A percentile compares a stretch with the other conserved stretches of the same genome.
These are phyloP conservation scores for Leccinum variicolor DNA, from an alignment of 768 basidiomycete species.

Conservation along the genomic window DNA sequence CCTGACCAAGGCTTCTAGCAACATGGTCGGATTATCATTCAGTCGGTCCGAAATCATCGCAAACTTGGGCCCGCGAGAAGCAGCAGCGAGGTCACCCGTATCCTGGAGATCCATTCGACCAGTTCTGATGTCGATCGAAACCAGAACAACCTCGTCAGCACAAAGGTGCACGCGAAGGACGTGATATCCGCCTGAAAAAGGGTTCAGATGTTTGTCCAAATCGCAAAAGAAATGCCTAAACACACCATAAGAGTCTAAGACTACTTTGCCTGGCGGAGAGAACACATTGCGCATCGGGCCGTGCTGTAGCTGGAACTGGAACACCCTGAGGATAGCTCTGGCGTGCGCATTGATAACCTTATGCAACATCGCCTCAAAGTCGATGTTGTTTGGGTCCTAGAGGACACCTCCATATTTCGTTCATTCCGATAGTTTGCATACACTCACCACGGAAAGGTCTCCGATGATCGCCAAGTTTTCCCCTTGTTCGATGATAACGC, in stretches of 20 bases:
- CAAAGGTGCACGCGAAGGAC: conserved; percentile 70
- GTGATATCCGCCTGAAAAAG: conserved; percentile 45
- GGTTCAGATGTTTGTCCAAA: conserved; percentile 1
- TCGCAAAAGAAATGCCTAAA: neutral
- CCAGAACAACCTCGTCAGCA: conserved; percentile 69
- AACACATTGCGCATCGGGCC: conserved; percentile 55
- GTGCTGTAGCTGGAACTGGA: conserved; percentile 52
- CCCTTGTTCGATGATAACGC: conserved; percentile 49
- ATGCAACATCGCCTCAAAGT: conserved; percentile 68
- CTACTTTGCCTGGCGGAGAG: conserved; percentile 56
- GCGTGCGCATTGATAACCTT: conserved; percentile 66
- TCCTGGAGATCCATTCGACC: conserved; percentile 78
- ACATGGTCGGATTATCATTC: conserved; percentile 63
- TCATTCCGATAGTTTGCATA: neutral
- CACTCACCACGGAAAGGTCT: conserved; percentile 56
- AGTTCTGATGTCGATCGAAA: conserved; percentile 77
- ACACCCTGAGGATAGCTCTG: conserved; percentile 53
- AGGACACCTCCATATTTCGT: neutral
- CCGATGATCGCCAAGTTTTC: conserved; percentile 41
- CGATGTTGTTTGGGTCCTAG: conserved; percentile 65
- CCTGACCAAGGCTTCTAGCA: conserved; percentile 55
- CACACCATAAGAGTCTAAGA: conserved; percentile 56
- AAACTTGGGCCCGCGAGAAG: conserved; percentile 69
- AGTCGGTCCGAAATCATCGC: conserved; percentile 53
- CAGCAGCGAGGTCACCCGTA: conserved; percentile 75